A percentile compares a stretch with the other conserved stretches of the same genome.
These are phyloP conservation scores for Echria macrotheca DNA, from an alignment of 495 filamentous ascomycete species.

Conservation along the genomic window DNA sequence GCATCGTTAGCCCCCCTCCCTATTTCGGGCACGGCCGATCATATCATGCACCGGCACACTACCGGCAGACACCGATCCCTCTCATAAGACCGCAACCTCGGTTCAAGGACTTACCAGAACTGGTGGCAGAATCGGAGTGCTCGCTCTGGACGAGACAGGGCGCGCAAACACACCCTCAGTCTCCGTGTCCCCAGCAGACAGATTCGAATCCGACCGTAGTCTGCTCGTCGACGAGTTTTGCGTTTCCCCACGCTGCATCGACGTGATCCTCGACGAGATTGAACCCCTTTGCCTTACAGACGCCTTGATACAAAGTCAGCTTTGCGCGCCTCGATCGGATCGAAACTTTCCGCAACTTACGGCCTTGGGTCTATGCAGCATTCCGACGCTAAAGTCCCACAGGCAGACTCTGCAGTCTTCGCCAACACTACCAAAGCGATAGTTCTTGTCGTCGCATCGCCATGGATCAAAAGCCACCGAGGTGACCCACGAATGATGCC, in stretches of 20 bases:
- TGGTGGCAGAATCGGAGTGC: constrained; percentile 84
- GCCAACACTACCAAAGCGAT: constrained; percentile 91
- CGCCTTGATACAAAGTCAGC: constrained; percentile 23
- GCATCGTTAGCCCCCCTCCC: constrained; percentile 6
- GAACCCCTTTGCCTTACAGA: constrained; percentile 56
- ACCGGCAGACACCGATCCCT: too few species aligned
- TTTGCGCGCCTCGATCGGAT: too few species aligned
- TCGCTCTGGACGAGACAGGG: constrained; percentile 71
- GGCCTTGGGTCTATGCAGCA: constrained; percentile 79
- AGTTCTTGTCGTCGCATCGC: constrained; percentile 91
- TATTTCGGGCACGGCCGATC: too few species aligned
- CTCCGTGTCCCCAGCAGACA: constrained; percentile 39
- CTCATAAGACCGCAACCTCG: too few species aligned
- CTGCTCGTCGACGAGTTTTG: constrained; percentile 49
- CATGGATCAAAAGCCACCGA: constrained; percentile 91
- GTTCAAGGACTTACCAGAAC: constrained; percentile 61
- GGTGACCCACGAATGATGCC: constrained; percentile 93
- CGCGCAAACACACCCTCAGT: constrained; percentile 57
- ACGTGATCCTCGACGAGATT: constrained; percentile 40
- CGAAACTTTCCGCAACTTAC: constrained; percentile 40
- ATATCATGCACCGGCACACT: too few species aligned
- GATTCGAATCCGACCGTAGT: constrained; percentile 60
- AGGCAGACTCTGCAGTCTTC: constrained; percentile 85
- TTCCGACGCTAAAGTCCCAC: constrained; percentile 97
- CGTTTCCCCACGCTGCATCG: constrained; percentile 42